phyloP scores from a whole-genome alignment of 345 rosid genomes.

The Rubroshorea leprosula region DNA sequence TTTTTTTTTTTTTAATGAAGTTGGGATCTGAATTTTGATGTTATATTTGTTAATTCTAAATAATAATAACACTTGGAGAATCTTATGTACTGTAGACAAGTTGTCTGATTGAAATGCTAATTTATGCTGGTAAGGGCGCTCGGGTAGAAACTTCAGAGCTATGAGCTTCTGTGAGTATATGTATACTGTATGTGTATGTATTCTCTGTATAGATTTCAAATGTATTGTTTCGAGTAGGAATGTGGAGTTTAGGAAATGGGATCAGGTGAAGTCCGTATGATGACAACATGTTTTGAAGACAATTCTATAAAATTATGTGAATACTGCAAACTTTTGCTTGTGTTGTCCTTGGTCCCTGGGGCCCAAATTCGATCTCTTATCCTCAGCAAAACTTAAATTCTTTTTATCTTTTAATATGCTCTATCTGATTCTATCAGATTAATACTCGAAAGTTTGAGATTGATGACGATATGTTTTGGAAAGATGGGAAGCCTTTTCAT shows the following conservation, averaged over 20 bases:
- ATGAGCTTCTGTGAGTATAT: not conserved
- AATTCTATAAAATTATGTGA: too few relatives aligned
- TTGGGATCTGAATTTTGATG: too few relatives aligned
- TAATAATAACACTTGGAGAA: too few relatives aligned
- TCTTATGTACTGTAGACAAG: not conserved
- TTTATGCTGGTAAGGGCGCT: not conserved
- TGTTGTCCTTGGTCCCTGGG: not conserved
- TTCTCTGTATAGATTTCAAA: not conserved
- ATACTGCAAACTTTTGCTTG: too few relatives aligned
- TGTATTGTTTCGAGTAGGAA: too few relatives aligned
- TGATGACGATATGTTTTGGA: conserved; percentile 73
- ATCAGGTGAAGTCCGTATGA: too few relatives aligned
- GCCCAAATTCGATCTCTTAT: not conserved
- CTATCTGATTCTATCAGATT: conserved; percentile 22
- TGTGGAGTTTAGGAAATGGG: too few relatives aligned
- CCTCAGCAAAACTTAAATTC: not conserved
- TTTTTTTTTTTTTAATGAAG: not conserved
- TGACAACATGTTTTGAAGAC: too few relatives aligned
- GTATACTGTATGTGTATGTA: too few relatives aligned
- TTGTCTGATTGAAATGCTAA: not conserved
- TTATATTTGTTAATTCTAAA: too few relatives aligned
- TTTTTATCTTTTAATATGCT: not conserved
- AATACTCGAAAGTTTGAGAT: conserved; percentile 49
- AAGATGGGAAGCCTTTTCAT: conserved; percentile 60
- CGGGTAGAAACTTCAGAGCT: not conserved